Evolutionary conservation across 345 rosid genomes (phyloP), one percentile per base, ranked within the genome.

Genomic region (Sonneratia alba): DNA sequence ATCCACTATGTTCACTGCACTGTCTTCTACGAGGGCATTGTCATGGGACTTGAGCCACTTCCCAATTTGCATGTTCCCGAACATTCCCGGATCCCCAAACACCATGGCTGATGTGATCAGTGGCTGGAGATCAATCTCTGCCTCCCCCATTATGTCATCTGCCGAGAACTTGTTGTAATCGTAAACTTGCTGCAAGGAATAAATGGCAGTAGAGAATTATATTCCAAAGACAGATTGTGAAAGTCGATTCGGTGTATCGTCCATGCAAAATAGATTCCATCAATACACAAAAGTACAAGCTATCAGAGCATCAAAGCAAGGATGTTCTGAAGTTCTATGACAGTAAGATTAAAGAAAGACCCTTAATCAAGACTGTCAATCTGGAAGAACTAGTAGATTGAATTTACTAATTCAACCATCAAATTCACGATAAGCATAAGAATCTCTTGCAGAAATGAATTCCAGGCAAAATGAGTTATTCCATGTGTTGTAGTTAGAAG

Each of bases 71-170:
- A 96, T 92, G 67, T 92, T 76, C 69, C 89, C 94, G 71, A 88
- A 92, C 96, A 89, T 89, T 74, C 84, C 91, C 0, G 98, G 92
- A 72, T 92, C 88, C 22, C 99, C 97, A 53, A 75, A 92, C 15
- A 96, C 94, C 98, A 91, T 86, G n/a, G 99, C 98, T 7, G 99
- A 87, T 73, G 91, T 87, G 75, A 91, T 82, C 83, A 96, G 69
- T 6, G 98, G 97, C 73, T 91, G 99, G 79, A 96, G 81, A 83
- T 92, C 99, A 0, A 96, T 76, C 82, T 83, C 91, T 16, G 98
- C 99, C 79, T 91, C 98, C 71, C 99, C 98, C 99, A 96, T 96
- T 85, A 96, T 88, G 84, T 96, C 99, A 72, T 96, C 98, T 4
- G 96, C 90, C 15, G 99, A 96, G 72, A 96, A 92, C 24, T 92